Percentiles rank a stretch among this genome's conserved stretches.
These are phyloP conservation scores for Psilocybe cyanescens DNA, from an alignment of 768 basidiomycete genomes.

Conservation along the genomic window DNA sequence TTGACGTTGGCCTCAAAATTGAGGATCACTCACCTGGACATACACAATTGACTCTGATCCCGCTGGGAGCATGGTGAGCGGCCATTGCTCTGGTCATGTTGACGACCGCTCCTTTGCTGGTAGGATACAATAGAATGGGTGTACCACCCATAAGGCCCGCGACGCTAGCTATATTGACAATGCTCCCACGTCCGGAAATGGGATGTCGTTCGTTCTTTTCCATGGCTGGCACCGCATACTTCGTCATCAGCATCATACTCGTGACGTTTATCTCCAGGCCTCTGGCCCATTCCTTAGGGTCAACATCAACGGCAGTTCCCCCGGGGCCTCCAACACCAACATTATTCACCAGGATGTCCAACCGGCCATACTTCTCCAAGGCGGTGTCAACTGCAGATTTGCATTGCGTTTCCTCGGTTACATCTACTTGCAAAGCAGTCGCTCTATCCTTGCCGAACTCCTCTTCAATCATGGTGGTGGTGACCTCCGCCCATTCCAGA, in stretches of 20 bases:
- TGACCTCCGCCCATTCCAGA: constrained; percentile 37
- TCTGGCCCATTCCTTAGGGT: constrained; percentile 35
- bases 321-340: constrained; percentile 42
- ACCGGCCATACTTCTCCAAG: constrained; percentile 37
- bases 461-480: constrained; percentile 40
- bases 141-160: constrained; percentile 41
- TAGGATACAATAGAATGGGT: constrained; percentile 43
- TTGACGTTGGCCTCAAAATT: background rate
- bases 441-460: constrained; percentile 39
- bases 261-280: constrained; percentile 43
- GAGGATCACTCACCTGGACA: constrained; percentile 36
- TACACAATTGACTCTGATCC: constrained; percentile 45
- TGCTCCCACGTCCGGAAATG: constrained; percentile 38
- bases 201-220: constrained; percentile 33
- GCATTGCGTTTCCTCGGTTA: constrained; percentile 38
- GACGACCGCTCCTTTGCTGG: constrained; percentile 45
- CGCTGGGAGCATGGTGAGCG: constrained; percentile 41
- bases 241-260: constrained; percentile 48
- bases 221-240: constrained; percentile 47
- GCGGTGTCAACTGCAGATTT: constrained; percentile 38
- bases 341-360: constrained; percentile 47
- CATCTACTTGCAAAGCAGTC: constrained; percentile 37
- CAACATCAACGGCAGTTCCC: constrained; percentile 43
- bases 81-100: constrained; percentile 52
- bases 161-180: constrained; percentile 45